Conservation (phyloP, 75 land plant species). For the Picea sitchensis region DNA sequence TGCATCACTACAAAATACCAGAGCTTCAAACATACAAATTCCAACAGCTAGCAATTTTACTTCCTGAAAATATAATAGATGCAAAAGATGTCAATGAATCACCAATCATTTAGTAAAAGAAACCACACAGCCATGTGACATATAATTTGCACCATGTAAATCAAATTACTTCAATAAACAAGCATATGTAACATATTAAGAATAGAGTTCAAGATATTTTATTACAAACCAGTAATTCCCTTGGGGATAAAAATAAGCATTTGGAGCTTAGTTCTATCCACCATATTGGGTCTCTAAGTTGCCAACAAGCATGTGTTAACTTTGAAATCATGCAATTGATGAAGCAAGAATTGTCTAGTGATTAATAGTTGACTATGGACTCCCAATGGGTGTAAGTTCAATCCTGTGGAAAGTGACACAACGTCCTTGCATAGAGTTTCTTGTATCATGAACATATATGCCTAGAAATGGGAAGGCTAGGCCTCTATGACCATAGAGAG, state of each 20-base stretch:
- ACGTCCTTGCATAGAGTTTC: background rate
- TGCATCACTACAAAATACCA: no score
- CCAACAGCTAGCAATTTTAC: no score
- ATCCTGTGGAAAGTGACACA: background rate
- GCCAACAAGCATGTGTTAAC: background rate
- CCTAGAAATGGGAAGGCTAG: background rate
- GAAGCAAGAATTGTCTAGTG: background rate
- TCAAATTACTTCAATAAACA: background rate
- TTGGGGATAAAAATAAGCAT: background rate
- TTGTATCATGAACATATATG: background rate
- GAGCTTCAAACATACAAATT: no score
- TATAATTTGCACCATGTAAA: background rate
- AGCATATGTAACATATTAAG: background rate
- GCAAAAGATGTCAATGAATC: background rate
- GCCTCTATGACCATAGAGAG: background rate
- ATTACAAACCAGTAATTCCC: background rate
- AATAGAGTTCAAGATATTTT: background rate
- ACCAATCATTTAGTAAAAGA: no score
- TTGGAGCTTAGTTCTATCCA: background rate
- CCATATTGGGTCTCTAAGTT: background rate
- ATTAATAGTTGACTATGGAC: background rate
- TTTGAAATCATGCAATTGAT: background rate
- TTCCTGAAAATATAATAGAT: background rate
- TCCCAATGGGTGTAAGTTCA: background rate
- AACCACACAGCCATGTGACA: no score